Percentiles rank a stretch among this genome's conserved stretches.
phyloP scores from a whole-genome alignment of 2,329 filamentous ascomycete genomes.

The Colletotrichum gigasporum region DNA sequence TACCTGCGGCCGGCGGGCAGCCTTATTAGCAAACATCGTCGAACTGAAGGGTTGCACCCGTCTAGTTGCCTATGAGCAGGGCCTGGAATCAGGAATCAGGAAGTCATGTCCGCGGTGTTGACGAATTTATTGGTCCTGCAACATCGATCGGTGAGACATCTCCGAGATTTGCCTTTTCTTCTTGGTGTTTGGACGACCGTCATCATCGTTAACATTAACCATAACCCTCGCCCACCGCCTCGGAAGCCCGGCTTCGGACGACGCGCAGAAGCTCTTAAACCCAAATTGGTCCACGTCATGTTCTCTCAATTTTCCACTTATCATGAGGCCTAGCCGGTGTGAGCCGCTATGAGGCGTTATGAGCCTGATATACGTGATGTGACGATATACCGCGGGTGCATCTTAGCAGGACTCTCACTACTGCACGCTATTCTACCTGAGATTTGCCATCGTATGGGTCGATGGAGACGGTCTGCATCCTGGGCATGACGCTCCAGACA shows the following conservation, averaged over 20 bases:
- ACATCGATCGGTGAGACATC: background rate
- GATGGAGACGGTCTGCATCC: background rate
- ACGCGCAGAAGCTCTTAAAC: background rate
- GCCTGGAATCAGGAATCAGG: background rate
- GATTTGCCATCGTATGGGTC: background rate
- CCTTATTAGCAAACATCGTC: constrained; percentile 2
- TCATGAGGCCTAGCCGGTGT: background rate
- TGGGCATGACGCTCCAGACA: constrained; percentile 1
- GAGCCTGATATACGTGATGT: background rate
- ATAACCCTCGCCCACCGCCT: background rate
- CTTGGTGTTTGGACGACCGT: background rate
- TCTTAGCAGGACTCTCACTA: background rate
- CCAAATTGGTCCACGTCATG: constrained; percentile 9
- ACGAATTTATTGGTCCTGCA: background rate
- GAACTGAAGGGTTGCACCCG: background rate
- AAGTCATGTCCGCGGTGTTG: constrained; percentile 3
- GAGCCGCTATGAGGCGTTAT: background rate
- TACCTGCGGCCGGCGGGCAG: constrained; percentile 5
- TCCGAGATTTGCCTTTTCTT: background rate
- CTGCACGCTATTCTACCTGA: background rate
- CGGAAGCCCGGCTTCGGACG: background rate
- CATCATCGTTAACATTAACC: background rate
- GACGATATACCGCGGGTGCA: background rate
- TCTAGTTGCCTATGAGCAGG: too few relatives aligned
- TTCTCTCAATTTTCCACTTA: background rate